These are phyloP conservation scores for Trifolium fragiferum DNA, from an alignment of 306 rosid species.

Conservation along the genomic window DNA sequence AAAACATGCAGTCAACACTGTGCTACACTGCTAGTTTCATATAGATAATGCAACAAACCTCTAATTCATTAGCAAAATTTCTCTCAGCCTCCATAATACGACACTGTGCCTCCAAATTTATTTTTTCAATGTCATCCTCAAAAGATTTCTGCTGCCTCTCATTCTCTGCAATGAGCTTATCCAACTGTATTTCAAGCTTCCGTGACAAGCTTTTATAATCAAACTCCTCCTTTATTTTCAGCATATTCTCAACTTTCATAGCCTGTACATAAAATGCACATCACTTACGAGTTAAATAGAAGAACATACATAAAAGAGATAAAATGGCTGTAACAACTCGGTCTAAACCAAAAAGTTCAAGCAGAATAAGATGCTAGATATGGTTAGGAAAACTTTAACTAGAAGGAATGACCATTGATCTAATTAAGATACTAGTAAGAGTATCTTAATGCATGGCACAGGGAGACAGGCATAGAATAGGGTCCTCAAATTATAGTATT, in stretches of 20 bases:
- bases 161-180: constrained; percentile 87
- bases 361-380: constrained; percentile 21
- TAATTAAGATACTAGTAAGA: constrained; percentile 34
- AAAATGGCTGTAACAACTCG: constrained; percentile 23
- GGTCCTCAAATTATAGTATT: background rate
- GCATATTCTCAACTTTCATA: constrained; percentile 98
- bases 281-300: background rate
- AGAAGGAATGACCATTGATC: background rate
- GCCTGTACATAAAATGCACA: constrained; percentile 57
- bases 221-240: constrained; percentile 96
- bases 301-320: background rate
- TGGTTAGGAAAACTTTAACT: constrained; percentile 3
- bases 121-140: constrained; percentile 82
- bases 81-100: constrained; percentile 81
- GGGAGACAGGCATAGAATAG: background rate
- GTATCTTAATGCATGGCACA: constrained; percentile 13
- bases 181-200: constrained; percentile 88
- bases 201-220: constrained; percentile 95
- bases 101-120: constrained; percentile 72
- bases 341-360: constrained; percentile 8
- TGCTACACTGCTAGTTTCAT: constrained; percentile 4
- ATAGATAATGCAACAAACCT: constrained; percentile 62
- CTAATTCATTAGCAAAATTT: constrained; percentile 89
- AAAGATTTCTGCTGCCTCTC: constrained; percentile 90
- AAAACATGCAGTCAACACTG: constrained; percentile 3